phyloP scores from a whole-genome alignment of 768 basidiomycete species.

The Rhodotorula paludigena region DNA sequence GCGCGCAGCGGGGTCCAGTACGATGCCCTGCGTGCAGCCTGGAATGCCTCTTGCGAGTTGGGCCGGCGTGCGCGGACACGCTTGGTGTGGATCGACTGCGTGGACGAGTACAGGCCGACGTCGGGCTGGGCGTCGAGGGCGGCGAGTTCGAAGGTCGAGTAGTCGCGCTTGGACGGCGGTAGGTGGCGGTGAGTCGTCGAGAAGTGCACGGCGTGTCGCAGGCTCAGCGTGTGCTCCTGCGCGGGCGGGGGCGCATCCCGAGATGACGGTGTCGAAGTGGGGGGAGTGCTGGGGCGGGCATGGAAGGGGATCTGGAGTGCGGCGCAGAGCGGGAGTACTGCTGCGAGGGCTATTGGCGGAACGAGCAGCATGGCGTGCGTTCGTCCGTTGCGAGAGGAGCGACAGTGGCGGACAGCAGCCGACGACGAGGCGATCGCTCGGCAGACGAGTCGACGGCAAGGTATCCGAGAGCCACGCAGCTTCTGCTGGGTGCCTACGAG shows the following conservation, averaged over 20 bases:
- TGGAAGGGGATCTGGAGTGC: slow-evolving; percentile 24
- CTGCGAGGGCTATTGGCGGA: neutral
- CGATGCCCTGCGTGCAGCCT: slow-evolving; percentile 19
- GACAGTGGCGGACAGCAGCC: too few species aligned
- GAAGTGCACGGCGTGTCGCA: slow-evolving; percentile 29
- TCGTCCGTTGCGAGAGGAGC: too few species aligned
- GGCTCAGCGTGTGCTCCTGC: neutral
- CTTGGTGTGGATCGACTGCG: neutral
- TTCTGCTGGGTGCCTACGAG: too few species aligned
- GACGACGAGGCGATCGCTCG: too few species aligned
- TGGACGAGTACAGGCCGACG: neutral
- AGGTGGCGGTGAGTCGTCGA: neutral
- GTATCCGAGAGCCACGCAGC: too few species aligned
- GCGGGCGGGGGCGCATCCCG: neutral
- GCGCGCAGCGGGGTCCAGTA: neutral
- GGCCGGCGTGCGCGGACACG: slow-evolving; percentile 15
- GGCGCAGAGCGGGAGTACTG: neutral
- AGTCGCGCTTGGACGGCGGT: slow-evolving; percentile 18
- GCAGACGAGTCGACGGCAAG: too few species aligned
- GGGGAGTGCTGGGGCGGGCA: neutral
- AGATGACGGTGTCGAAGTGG: neutral
- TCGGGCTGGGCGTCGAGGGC: neutral
- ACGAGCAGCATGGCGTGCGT: neutral
- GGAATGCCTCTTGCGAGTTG: slow-evolving; percentile 18
- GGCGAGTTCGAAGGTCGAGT: slow-evolving; percentile 8